A percentile compares a stretch with the other conserved stretches of the same genome.
Evolutionary conservation across 139 green algal species (phyloP).

Genomic region (Chlamydomonas sp.): DNA sequence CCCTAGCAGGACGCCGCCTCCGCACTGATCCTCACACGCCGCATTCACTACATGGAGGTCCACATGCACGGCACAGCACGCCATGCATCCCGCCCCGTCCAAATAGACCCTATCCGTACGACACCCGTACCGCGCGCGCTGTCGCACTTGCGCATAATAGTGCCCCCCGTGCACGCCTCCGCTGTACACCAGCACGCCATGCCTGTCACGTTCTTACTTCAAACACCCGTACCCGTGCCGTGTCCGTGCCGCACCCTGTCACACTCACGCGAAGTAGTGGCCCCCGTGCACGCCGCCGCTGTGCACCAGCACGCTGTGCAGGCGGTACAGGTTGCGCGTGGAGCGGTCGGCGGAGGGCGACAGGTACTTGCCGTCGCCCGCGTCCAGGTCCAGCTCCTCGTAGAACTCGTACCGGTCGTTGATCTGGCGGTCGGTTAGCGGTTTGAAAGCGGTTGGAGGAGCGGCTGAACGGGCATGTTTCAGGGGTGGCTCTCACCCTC

Average conservation of each 20-base stretch:
- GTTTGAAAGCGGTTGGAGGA: too few species aligned
- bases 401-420: conserved; percentile 97
- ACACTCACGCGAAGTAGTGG: conserved; percentile 91
- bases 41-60: too few species aligned
- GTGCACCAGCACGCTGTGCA: conserved; percentile 96
- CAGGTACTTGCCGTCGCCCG: conserved; percentile 77
- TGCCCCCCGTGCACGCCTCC: conserved; percentile 92
- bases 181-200: conserved; percentile 94
- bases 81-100: too few species aligned
- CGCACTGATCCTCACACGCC: too few species aligned
- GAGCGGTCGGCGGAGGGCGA: conserved; percentile 63
- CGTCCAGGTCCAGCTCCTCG: conserved; percentile 91
- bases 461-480: not conserved
- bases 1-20: not conserved
- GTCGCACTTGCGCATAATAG: conserved; percentile 81
- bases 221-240: not conserved
- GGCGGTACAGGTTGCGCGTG: conserved; percentile 86
- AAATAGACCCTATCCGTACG: too few species aligned
- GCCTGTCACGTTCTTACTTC: conserved; percentile 4
- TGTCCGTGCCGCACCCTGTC: conserved; percentile 2
- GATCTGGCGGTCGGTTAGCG: conserved; percentile 67
- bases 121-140: conserved; percentile 3
- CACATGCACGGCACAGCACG: too few species aligned
- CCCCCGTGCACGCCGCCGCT: conserved; percentile 94
- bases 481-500: not conserved